Conservation (phyloP, 1,284 basidiomycete species). For the Trichosporon asahii region DNA sequence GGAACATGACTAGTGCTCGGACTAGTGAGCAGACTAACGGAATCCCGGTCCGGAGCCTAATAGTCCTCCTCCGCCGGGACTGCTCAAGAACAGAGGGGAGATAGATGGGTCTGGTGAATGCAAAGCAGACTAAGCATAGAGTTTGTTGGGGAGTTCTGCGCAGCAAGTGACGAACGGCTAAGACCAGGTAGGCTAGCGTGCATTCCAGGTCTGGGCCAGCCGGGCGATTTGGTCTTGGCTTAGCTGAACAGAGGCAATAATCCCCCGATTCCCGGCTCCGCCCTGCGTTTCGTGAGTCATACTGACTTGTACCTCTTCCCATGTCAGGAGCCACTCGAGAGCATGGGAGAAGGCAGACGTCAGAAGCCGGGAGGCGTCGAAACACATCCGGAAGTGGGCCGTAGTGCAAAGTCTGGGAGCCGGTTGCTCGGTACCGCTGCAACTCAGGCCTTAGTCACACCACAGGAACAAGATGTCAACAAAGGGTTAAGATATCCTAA, state of each 20-base stretch:
- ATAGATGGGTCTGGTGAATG: not conserved
- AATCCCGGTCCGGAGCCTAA: not conserved
- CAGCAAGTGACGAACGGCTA: not conserved
- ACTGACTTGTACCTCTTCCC: too few relatives aligned
- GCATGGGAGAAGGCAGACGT: not conserved
- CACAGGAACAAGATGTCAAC: too few relatives aligned
- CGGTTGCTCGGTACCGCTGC: not conserved
- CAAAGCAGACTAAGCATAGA: not conserved
- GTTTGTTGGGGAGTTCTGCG: not conserved
- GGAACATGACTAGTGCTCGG: not conserved
- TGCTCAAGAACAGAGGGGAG: not conserved
- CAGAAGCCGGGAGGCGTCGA: not conserved
- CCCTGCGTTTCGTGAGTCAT: too few relatives aligned
- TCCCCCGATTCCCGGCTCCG: not conserved
- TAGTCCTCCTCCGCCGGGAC: not conserved
- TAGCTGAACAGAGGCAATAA: not conserved
- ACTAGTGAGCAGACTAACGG: not conserved
- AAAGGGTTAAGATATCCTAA: too few relatives aligned
- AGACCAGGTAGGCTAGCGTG: not conserved
- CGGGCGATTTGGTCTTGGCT: not conserved
- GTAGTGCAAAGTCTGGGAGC: not conserved
- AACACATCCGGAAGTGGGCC: not conserved
- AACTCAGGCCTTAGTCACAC: too few relatives aligned
- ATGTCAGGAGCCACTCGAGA: too few relatives aligned
- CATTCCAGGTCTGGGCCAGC: not conserved